Percentiles rank a stretch among this genome's conserved stretches.
phyloP scores from a whole-genome alignment of 2,329 filamentous ascomycete genomes.

The Madurella fahalii region DNA sequence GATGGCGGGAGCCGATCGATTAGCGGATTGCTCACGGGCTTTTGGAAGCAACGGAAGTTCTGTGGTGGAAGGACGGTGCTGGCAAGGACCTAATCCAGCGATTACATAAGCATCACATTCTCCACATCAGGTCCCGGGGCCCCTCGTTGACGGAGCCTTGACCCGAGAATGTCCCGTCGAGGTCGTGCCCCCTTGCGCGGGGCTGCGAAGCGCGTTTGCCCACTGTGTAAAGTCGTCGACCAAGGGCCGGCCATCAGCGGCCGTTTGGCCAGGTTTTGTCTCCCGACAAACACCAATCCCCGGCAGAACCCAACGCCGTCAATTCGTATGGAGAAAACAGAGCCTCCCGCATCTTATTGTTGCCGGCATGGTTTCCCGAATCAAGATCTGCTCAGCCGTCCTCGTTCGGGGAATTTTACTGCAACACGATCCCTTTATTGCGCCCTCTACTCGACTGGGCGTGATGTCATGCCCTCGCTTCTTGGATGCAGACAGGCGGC shows the following conservation, averaged over 20 bases:
- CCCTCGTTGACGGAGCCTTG: conserved; percentile 4
- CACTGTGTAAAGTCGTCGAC: neutral
- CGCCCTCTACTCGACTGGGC: neutral
- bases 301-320: neutral
- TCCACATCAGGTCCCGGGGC: neutral
- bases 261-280: neutral
- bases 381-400: too few species aligned
- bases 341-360: too few species aligned
- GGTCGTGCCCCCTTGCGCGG: neutral
- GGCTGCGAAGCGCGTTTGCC: neutral
- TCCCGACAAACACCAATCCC: neutral
- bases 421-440: neutral
- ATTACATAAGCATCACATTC: conserved; percentile 21
- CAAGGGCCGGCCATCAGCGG: neutral
- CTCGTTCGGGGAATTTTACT: too few species aligned
- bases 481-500: neutral
- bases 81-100: conserved; percentile 15
- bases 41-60: conserved; percentile 11
- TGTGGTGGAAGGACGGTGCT: conserved; percentile 20
- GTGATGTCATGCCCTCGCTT: conserved; percentile 18
- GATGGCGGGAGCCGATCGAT: neutral
- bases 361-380: too few species aligned
- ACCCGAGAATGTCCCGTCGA: conserved; percentile 11
- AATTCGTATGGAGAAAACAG: too few species aligned
- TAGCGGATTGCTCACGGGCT: conserved; percentile 1